Percentiles rank a stretch among this genome's conserved stretches.
Evolutionary conservation across 2,329 filamentous ascomycete genomes (phyloP).

Genomic region (Scedosporium aurantiacum): DNA sequence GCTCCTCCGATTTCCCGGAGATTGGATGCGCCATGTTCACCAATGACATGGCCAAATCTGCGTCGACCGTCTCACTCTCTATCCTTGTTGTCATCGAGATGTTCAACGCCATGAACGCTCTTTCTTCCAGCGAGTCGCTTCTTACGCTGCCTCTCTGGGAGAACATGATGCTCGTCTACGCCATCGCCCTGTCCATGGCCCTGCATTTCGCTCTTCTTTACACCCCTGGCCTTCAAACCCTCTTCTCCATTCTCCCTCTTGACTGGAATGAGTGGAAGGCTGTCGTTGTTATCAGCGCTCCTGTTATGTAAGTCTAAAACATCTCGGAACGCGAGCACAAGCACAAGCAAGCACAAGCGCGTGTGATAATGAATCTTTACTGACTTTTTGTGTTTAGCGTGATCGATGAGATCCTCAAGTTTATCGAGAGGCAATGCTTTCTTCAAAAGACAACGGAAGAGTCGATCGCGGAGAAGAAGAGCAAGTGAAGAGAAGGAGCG

Average conservation of each 20-base stretch:
- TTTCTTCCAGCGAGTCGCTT: conserved; percentile 89
- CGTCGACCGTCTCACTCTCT: conserved; percentile 85
- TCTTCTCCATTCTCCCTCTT: conserved; percentile 87
- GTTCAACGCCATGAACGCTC: conserved; percentile 97
- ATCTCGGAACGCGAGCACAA: background rate
- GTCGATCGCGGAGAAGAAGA: conserved; percentile 39
- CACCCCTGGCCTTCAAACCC: conserved; percentile 71
- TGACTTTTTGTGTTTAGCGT: conserved; percentile 33
- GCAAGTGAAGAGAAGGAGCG: conserved; percentile 27
- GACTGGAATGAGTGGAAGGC: conserved; percentile 86
- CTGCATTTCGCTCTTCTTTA: conserved; percentile 93
- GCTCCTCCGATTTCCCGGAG: conserved; percentile 72
- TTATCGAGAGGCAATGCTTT: conserved; percentile 59
- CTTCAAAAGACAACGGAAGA: conserved; percentile 34
- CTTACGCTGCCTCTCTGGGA: conserved; percentile 92
- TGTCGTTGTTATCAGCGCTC: conserved; percentile 75
- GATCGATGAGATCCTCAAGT: conserved; percentile 77
- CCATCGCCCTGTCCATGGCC: conserved; percentile 83
- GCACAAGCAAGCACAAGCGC: too few relatives aligned
- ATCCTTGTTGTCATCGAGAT: conserved; percentile 96
- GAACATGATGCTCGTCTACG: conserved; percentile 97
- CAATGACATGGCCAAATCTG: conserved; percentile 75
- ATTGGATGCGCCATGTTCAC: conserved; percentile 89
- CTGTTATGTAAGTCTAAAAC: conserved; percentile 66
- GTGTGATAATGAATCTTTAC: background rate